These are phyloP conservation scores for Trichoderma breve DNA, from an alignment of 2,329 filamentous ascomycete species.

Conservation along the genomic window DNA sequence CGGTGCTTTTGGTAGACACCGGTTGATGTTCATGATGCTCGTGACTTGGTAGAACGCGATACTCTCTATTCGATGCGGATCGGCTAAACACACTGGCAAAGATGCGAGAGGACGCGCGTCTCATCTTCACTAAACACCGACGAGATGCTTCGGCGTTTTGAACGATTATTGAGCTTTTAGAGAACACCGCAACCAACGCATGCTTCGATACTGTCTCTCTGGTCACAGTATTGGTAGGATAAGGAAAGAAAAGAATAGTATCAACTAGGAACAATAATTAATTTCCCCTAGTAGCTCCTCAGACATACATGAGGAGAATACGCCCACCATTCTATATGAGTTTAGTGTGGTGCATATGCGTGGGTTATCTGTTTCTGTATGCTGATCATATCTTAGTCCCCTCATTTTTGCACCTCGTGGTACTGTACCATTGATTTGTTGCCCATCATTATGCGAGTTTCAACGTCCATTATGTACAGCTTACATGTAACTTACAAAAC, in stretches of 20 bases:
- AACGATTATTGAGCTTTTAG: background rate
- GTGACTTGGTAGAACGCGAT: background rate
- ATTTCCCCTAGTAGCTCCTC: background rate
- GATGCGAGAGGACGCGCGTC: background rate
- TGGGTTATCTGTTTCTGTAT: no score
- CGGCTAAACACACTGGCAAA: background rate
- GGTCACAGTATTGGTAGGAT: background rate
- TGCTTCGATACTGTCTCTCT: background rate
- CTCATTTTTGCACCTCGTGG: no score
- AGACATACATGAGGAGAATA: no score
- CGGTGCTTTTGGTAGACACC: background rate
- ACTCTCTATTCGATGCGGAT: background rate
- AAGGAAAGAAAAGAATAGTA: background rate
- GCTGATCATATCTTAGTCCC: no score
- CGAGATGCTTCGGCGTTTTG: background rate
- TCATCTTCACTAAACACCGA: background rate
- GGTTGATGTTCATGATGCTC: background rate
- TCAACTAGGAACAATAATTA: background rate
- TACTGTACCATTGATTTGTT: background rate
- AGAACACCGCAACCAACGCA: background rate
- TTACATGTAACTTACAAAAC: background rate
- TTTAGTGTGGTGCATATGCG: no score
- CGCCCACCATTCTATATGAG: no score
- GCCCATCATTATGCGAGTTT: background rate
- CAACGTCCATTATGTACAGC: background rate